A percentile compares a stretch with the other conserved stretches of the same genome.
phyloP scores from a whole-genome alignment of 176 grass and related monocot species.

The Cymbopogon citratus region DNA sequence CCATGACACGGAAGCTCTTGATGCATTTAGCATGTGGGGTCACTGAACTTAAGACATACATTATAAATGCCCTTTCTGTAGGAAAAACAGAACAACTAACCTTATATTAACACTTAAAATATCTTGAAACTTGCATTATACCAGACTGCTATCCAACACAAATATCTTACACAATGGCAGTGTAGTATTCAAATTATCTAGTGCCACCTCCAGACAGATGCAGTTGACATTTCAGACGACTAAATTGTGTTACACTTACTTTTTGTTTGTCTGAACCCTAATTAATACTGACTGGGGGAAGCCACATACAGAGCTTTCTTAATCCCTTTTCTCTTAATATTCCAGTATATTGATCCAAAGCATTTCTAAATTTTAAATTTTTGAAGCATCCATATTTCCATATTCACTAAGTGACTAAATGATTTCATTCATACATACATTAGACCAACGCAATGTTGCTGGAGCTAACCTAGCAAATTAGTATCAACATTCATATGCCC shows the following conservation, averaged over 20 bases:
- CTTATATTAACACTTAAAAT: not conserved
- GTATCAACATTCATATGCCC: too few relatives aligned
- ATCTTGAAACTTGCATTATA: not conserved
- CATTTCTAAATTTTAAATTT: not conserved
- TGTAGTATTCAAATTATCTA: not conserved
- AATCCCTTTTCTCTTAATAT: not conserved
- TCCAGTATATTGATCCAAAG: not conserved
- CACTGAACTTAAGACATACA: not conserved
- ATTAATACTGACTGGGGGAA: not conserved
- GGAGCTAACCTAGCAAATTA: not conserved
- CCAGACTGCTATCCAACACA: not conserved
- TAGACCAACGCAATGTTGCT: not conserved
- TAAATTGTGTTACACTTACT: not conserved
- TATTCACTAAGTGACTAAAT: not conserved
- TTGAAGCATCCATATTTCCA: not conserved
- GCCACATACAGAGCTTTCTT: not conserved
- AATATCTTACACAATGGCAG: not conserved
- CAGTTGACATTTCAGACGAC: not conserved
- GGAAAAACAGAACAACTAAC: conserved; percentile 16
- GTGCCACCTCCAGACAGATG: not conserved
- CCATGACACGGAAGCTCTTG: not conserved
- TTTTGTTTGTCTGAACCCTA: not conserved
- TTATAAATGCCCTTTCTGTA: not conserved
- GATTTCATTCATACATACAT: not conserved
- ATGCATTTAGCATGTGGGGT: conserved; percentile 1